These are phyloP conservation scores for Puccinia triticina DNA, from an alignment of 1,284 basidiomycete species.

Conservation along the genomic window DNA sequence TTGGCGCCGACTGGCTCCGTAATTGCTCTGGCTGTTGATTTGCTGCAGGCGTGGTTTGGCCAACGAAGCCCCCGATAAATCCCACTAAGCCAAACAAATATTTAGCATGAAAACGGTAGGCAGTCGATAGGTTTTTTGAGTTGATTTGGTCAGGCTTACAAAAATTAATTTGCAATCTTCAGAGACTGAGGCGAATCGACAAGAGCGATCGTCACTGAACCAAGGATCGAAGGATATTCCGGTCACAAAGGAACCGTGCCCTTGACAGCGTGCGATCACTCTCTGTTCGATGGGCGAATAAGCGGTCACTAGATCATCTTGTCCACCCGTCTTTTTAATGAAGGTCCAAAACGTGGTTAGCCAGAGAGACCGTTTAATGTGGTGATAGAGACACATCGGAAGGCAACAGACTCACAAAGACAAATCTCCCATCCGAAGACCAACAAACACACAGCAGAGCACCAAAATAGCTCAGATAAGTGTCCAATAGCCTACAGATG, in stretches of 20 bases:
- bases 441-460: conserved; percentile 83
- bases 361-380: not conserved
- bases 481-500: conserved; percentile 73
- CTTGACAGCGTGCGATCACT: conserved; percentile 93
- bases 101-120: not conserved
- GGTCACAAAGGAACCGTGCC: conserved; percentile 91
- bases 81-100: conserved; percentile 69
- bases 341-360: not conserved
- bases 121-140: not conserved
- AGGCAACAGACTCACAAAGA: conserved; percentile 68
- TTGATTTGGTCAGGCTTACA: conserved; percentile 63
- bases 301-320: conserved; percentile 92
- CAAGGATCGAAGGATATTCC: conserved; percentile 84
- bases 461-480: conserved; percentile 89
- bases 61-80: conserved; percentile 71
- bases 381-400: not conserved
- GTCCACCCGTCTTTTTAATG: conserved; percentile 69
- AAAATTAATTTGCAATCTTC: conserved; percentile 91
- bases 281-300: conserved; percentile 88
- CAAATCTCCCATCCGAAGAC: conserved; percentile 92
- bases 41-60: conserved; percentile 67
- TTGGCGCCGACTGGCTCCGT: conserved; percentile 69
- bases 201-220: conserved; percentile 73
- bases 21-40: conserved; percentile 60
- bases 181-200: conserved; percentile 79